phyloP scores from a whole-genome alignment of 352 stramenopile genomes.

The Peronospora belbahrii region DNA sequence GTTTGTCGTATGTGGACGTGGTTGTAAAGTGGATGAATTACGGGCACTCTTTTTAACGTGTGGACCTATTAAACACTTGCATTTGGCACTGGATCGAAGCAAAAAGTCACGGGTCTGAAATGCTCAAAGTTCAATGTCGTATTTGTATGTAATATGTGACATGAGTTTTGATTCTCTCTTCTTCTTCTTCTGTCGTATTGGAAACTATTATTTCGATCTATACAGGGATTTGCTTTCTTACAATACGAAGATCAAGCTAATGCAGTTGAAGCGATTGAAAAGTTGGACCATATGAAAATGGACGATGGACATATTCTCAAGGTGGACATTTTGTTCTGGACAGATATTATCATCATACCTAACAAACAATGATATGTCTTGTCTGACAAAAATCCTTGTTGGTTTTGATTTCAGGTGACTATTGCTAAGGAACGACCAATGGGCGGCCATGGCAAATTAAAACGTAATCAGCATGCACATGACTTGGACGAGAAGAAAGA shows the following conservation, averaged over 20 bases:
- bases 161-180: no score
- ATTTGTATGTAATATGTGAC: background rate
- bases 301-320: slow-evolving; percentile 70
- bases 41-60: slow-evolving; percentile 48
- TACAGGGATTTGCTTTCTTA: slow-evolving; percentile 69
- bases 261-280: slow-evolving; percentile 45
- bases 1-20: slow-evolving; percentile 68
- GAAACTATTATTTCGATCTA: background rate
- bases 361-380: no score
- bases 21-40: slow-evolving; percentile 56
- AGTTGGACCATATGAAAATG: slow-evolving; percentile 53
- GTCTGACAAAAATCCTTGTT: background rate
- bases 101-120: slow-evolving; percentile 55
- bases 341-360: background rate
- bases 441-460: slow-evolving; percentile 48
- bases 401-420: slow-evolving; percentile 45
- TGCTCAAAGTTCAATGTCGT: background rate
- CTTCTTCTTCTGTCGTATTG: no score
- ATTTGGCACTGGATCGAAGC: slow-evolving; percentile 66
- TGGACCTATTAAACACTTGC: slow-evolving; percentile 54
- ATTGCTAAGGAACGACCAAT: slow-evolving; percentile 44
- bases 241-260: slow-evolving; percentile 53
- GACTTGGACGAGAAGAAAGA: slow-evolving; percentile 29
- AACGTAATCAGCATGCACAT: slow-evolving; percentile 52
- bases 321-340: slow-evolving; percentile 17